Base-by-base conservation (phyloP, 1,284 basidiomycete species). In the Fomes fomentarius region DNA sequence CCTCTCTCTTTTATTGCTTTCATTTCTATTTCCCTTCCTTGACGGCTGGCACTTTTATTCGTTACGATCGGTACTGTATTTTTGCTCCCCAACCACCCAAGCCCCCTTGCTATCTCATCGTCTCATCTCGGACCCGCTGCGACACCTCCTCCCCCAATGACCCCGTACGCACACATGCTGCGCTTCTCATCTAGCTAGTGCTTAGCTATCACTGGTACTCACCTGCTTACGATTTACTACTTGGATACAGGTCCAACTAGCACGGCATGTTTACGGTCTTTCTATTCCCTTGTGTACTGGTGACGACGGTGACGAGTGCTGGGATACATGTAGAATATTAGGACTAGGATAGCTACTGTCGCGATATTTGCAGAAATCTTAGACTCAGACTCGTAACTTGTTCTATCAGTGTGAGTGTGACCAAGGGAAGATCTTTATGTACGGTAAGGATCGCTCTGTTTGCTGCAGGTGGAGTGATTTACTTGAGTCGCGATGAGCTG, bases 1-100 rank as follows among this genome's bases (percentile, higher is more conserved):
- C 59, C 57, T 56, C 51, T 66, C 61, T 50, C 60, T 63, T 63
- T 61, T 63, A 63, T 63, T 61, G 52, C 61, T 57, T 62, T 58
- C 59, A 31, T 56, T 61, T 58, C 47, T 58, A 49, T 49, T 41
- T 33, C 53, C 57, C 43, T 56, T 54, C 54, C 56, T 58, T 63
- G 51, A 59, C 55, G 62, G 60, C 60, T 60, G 56, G 61, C 50
- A 54, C 55, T 57, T 26, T 52, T 43, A 52, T 45, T 58, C 54
- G 51, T 45, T 56, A 57, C 60, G 62, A 53, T 38, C 40, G 42
- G 51, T 56, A 52, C 62, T 63, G 56, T 58, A 54, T 58, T 60
- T 59, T 46, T 55, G 53, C 39, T 50, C 43, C 52, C 45, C 56
- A 6, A 26, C 40, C 31, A n/a, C 50, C 25, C 24, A 6, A 24